Evolutionary conservation across 116 monocot genomes (phyloP), one percentile per base, ranked within the genome.

Genomic region (Papilionanthe hybrid): DNA sequence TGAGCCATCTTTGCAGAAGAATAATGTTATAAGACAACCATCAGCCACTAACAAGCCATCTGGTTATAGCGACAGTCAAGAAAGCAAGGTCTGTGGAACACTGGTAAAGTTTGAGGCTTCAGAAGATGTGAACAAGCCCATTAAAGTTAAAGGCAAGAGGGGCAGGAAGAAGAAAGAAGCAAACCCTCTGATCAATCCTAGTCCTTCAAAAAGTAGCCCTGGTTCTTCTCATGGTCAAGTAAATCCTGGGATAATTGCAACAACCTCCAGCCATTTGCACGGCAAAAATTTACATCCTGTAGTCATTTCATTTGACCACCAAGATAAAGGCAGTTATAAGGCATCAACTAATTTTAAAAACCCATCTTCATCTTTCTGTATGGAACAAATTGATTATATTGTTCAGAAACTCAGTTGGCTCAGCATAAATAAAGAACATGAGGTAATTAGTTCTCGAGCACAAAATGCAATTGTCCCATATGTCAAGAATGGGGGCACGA

Each of bases 401-500:
- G 79, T 86, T 82, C 81, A 76, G 66, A 87, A 86, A 78, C 55
- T 93, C 10, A 84, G 75, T 9, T 9, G 23, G 42, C 67, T 96
- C 44, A 71, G 74, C 29, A 90, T 96, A 80, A 86, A 83, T 65
- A 58, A 41, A 49, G 42, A 28, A 0, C 20, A 37, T 28, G 55
- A 82, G 41, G 41, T 41, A 42, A 72, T 30, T n/a, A 28, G 76
- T 67, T 66, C 27, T 55, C 68, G 85, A 77, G 72, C 41, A 47
- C 74, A 79, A 60, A 80, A 73, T 63, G 81, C 78, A 58, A 50
- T 90, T 22, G 75, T 86, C 56, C 89, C 84, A 53, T 89, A 77
- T 84, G 79, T 30, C 49, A 83, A 76, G n/a, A 72, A 55, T 79
- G 75, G 50, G 43, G 78, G 72, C 0, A 37, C 27, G 1, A 60